Base-by-base conservation (phyloP, 106 monocot genomes). In the Dendrobium chrysotoxum region DNA sequence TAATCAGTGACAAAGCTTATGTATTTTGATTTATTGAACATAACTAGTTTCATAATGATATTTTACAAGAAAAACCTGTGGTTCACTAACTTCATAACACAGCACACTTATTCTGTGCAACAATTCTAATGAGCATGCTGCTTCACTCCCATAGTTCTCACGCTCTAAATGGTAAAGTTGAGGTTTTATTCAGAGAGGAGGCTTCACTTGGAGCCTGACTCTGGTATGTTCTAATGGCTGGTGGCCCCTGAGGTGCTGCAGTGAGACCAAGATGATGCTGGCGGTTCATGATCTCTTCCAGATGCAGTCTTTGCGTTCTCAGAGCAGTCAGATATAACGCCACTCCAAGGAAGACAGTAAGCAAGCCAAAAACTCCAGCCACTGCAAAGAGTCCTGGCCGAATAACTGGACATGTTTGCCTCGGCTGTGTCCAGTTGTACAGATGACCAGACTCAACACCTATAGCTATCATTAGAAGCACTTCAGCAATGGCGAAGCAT, bases 271-370 rank as follows among this genome's bases (percentile, higher is more conserved):
- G 40, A 65, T 81, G 78, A 18, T 85, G 40, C 1, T 35, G 75
- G 50, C 54, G 16, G 0, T 78, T 21, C 17, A 20, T 72, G 38
- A n/a, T 58, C 35, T 82, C 87, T 45, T 72, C 74, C 28, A 84
- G 84, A 68, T 84, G 83, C 46, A 93, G 53, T 68, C 75, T 84
- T 72, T 92, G 91, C 7, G 83, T 83, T 45, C 85, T 75, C 77
- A 97, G 41, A 0, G 92, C 90, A 3, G 94, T 94, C 21, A 90
- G 50, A 79, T 94, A 94, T 40, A 97, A 66, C 26, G 82, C 90
- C 35, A 94, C 87, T 0, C 90, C 94, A 25, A 97, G 87, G 83
- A 97, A 84, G 15, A 97, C 96, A 3, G 96, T 92, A 7, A 82
- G 67, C 25, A 97, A 75, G 0, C 90, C 91, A 15, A 94, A 83